Conservation (phyloP, 2,329 filamentous ascomycete species). For the Neonectria coccinea region DNA sequence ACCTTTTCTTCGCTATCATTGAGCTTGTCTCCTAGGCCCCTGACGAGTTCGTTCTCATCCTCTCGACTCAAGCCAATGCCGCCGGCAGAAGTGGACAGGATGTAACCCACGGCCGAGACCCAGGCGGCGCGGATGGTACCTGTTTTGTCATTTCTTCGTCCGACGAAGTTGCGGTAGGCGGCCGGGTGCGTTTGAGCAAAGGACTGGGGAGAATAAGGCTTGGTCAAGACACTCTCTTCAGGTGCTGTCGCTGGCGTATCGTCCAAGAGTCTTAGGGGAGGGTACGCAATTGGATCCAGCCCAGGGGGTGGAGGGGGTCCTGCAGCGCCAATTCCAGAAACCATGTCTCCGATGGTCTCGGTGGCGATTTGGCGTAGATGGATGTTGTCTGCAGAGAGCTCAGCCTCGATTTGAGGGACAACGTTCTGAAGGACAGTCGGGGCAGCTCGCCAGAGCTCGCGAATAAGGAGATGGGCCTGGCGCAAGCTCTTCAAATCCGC, state of each 20-base stretch:
- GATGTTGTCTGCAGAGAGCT: slow-evolving; percentile 89
- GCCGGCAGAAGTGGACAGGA: slow-evolving; percentile 90
- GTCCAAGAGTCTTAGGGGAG: slow-evolving; percentile 75
- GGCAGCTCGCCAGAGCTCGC: slow-evolving; percentile 93
- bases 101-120: slow-evolving; percentile 85
- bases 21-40: slow-evolving; percentile 81
- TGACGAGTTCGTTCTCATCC: slow-evolving; percentile 82
- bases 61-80: slow-evolving; percentile 87
- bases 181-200: slow-evolving; percentile 85
- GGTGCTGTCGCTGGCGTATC: slow-evolving; percentile 60
- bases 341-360: slow-evolving; percentile 94
- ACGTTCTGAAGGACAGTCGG: slow-evolving; percentile 92
- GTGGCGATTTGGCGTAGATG: slow-evolving; percentile 89
- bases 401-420: slow-evolving; percentile 91
- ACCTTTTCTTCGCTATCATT: slow-evolving; percentile 93
- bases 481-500: slow-evolving; percentile 87
- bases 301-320: slow-evolving; percentile 79
- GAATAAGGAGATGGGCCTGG: slow-evolving; percentile 89
- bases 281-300: slow-evolving; percentile 86
- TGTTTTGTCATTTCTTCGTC: slow-evolving; percentile 88
- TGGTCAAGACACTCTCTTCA: slow-evolving; percentile 75
- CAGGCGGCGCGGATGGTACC: slow-evolving; percentile 85
- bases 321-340: slow-evolving; percentile 91
- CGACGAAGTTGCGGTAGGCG: slow-evolving; percentile 86
- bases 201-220: slow-evolving; percentile 86